These are phyloP conservation scores for Rasamsonia emersonii DNA, from an alignment of 2,329 filamentous ascomycete species.

Conservation along the genomic window DNA sequence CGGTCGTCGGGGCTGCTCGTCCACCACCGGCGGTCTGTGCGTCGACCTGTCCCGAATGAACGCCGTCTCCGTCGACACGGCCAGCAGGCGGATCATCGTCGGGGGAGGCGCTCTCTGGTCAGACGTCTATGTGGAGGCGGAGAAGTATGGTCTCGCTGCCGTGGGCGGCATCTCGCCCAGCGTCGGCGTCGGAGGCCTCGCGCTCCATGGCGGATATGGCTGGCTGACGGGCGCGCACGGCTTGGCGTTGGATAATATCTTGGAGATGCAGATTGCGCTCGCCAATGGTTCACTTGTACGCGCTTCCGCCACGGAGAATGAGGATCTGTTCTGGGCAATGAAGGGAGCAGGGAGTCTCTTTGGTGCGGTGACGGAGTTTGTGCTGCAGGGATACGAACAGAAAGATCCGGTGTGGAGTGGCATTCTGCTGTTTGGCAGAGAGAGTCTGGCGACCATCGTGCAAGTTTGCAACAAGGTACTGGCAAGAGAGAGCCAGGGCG, in stretches of 20 bases:
- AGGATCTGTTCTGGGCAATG: constrained; percentile 27
- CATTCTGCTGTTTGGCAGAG: constrained; percentile 41
- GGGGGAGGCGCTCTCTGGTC: constrained; percentile 49
- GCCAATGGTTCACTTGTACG: constrained; percentile 26
- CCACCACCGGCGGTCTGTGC: constrained; percentile 47
- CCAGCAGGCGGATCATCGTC: constrained; percentile 38
- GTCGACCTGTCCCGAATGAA: constrained; percentile 49
- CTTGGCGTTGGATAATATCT: constrained; percentile 42
- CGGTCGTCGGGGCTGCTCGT: constrained; percentile 46
- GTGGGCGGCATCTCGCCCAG: constrained; percentile 29
- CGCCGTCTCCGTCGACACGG: constrained; percentile 40
- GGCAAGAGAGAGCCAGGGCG: constrained; percentile 40
- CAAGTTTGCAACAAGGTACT: constrained; percentile 46
- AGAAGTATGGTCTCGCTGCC: constrained; percentile 40
- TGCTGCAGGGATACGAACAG: constrained; percentile 26
- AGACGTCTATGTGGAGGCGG: constrained; percentile 47
- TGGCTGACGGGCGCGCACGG: constrained; percentile 42
- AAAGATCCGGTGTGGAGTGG: constrained; percentile 46
- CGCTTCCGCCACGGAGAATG: constrained; percentile 18
- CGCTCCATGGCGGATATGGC: constrained; percentile 31
- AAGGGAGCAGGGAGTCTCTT: constrained; percentile 29
- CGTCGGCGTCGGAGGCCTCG: constrained; percentile 31
- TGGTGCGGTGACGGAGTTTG: constrained; percentile 30
- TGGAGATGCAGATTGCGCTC: constrained; percentile 40
- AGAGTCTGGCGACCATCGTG: constrained; percentile 46